These are phyloP conservation scores for Irpex sp. DNA, from an alignment of 1,284 basidiomycete species.

Conservation along the genomic window DNA sequence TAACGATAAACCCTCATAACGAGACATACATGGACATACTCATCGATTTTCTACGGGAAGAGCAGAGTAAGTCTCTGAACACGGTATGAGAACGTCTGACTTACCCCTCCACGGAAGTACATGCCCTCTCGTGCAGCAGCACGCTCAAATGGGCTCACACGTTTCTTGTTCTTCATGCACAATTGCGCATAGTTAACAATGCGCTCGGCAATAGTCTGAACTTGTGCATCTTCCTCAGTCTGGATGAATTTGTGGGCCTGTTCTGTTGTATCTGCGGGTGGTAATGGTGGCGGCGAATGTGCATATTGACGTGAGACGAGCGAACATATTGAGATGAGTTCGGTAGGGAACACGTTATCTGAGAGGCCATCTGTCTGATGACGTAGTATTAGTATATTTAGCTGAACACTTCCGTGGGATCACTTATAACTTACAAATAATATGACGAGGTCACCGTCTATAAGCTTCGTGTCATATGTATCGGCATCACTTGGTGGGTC, in stretches of 20 bases:
- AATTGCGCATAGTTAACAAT: slow-evolving; percentile 65
- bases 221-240: slow-evolving; percentile 49
- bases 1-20: background rate
- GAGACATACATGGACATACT: slow-evolving; percentile 38
- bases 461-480: slow-evolving; percentile 56
- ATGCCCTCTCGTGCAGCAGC: slow-evolving; percentile 58
- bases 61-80: slow-evolving; percentile 1
- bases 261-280: background rate
- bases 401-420: background rate
- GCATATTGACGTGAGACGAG: slow-evolving; percentile 47
- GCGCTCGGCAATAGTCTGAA: slow-evolving; percentile 67
- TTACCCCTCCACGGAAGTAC: slow-evolving; percentile 66
- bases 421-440: slow-evolving; percentile 50
- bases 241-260: slow-evolving; percentile 6
- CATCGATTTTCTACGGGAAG: slow-evolving; percentile 54
- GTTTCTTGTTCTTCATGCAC: slow-evolving; percentile 62
- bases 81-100: background rate
- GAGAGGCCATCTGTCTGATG: slow-evolving; percentile 80
- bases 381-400: background rate
- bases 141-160: slow-evolving; percentile 72
- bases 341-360: slow-evolving; percentile 80
- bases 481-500: slow-evolving; percentile 71
- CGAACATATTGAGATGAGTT: slow-evolving; percentile 66
- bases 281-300: slow-evolving; percentile 30
- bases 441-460: slow-evolving; percentile 72